Evolutionary conservation across 768 basidiomycete species (phyloP), one percentile per base, ranked within the genome.

Genomic region (Leccinum longicurvipes): DNA sequence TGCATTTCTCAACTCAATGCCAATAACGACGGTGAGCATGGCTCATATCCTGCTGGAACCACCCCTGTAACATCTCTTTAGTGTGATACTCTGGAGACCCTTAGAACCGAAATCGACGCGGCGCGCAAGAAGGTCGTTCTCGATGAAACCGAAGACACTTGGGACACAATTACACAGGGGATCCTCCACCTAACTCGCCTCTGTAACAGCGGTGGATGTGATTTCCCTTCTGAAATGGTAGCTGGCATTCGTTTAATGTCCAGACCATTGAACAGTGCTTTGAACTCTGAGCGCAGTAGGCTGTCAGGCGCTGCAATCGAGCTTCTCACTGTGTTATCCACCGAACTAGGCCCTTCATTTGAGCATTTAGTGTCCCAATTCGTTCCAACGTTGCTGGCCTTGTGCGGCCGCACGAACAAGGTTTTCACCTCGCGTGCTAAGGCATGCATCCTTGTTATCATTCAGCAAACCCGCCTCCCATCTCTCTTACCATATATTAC

Each of bases 341-440:
- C 74, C 0, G 81, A 77, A 0, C 74, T 93, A 15, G 87, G 81
- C 19, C 62, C 72, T 6, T 75, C 77, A 8, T 93, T 92, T 63
- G 88, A 88, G 39, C 79, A 83, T 3, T 76, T 93, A 21, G 70
- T 91, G 7, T 69, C 80, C n/a, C 65, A 84, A 12, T 85, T 88
- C 63, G 61, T 93, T 42, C 91, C 91, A 0, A 72, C 83, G 7
- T 74, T 94, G 19, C 74, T 94, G 12, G 71, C 74, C 2, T 72
- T 91, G 23, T 90, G 88, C 59, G 77, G 82, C 17, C 82, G 89
- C 21, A 79, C 91, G 19, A 93, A 88, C 77, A 93, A 91, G 69
- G 82, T 93, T 47, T 82, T 89, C 63, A 72, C 84, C 61, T 79
- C 76, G 42, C 86, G 90, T 29, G 86, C 88, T 2, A 81, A 78